Evolutionary conservation across 169 alveolate species (phyloP).

Genomic region (Theileria luwenshuni): DNA sequence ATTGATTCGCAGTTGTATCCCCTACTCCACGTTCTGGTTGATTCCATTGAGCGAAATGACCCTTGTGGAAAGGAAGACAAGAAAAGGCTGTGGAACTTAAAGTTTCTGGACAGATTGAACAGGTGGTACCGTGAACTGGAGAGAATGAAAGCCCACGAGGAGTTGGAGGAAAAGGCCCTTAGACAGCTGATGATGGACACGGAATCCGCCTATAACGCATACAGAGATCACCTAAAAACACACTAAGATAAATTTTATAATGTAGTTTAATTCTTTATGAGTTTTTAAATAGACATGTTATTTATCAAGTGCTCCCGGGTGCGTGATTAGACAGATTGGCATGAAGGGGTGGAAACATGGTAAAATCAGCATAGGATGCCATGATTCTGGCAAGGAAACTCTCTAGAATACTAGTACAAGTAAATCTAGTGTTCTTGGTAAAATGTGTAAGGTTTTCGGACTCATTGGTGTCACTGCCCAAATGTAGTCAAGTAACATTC

Average conservation of each 20-base stretch:
- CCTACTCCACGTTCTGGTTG: conserved; percentile 49
- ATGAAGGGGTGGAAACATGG: neutral
- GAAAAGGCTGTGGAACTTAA: neutral
- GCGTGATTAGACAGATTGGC: conserved; percentile 5
- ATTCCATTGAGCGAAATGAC: neutral
- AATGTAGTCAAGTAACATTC: conserved; percentile 6
- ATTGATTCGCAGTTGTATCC: conserved; percentile 34
- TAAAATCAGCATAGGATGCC: neutral
- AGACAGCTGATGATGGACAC: conserved; percentile 57
- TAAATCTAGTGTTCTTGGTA: neutral
- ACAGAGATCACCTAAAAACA: conserved; percentile 19
- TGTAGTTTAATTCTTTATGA: neutral
- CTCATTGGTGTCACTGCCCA: neutral
- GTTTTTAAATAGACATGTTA: too few species aligned
- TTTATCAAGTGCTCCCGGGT: conserved; percentile 11
- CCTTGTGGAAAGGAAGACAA: neutral
- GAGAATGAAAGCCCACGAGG: conserved; percentile 46
- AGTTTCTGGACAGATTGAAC: conserved; percentile 20
- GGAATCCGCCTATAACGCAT: conserved; percentile 39
- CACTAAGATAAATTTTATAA: conserved; percentile 1
- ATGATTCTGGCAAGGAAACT: neutral
- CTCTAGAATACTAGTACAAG: neutral
- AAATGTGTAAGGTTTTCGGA: neutral
- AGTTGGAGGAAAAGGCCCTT: conserved; percentile 3
- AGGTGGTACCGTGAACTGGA: conserved; percentile 35